Conservation (phyloP, 169 alveolate species). For the Neospora caninum region DNA sequence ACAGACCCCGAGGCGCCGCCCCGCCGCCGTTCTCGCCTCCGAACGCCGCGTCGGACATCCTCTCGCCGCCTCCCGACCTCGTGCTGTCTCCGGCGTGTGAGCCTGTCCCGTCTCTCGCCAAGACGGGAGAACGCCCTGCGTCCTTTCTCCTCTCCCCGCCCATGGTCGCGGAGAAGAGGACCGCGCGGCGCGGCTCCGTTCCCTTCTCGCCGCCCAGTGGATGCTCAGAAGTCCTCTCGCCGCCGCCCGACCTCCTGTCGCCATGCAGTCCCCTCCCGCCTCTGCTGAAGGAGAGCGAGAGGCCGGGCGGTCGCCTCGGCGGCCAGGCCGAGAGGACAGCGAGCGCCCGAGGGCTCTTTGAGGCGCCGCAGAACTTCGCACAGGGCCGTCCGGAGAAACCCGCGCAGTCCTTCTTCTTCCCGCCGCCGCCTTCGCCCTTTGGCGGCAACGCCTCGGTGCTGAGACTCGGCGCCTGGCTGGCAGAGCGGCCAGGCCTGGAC, state of each 20-base stretch:
- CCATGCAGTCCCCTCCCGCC: background rate
- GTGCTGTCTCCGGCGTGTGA: background rate
- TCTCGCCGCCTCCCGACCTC: background rate
- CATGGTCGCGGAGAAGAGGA: no score
- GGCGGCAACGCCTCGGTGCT: background rate
- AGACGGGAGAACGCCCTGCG: no score
- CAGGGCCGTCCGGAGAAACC: background rate
- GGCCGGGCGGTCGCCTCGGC: background rate
- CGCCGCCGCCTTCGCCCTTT: slow-evolving; percentile 32
- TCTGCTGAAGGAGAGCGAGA: background rate
- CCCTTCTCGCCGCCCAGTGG: background rate
- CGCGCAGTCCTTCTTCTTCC: background rate
- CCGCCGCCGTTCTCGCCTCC: background rate
- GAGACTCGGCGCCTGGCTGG: slow-evolving; percentile 30
- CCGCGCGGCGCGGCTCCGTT: no score
- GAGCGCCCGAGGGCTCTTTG: background rate
- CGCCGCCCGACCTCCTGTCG: background rate
- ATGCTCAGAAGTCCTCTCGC: background rate
- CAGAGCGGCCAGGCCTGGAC: slow-evolving; percentile 18
- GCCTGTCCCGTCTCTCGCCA: background rate
- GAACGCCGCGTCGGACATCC: background rate
- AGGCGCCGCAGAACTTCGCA: background rate
- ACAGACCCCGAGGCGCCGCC: background rate
- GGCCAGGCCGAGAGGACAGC: background rate
- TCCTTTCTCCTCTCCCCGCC: no score